Evolutionary conservation across 2,329 filamentous ascomycete genomes (phyloP).

Genomic region (Colletotrichum lentis): DNA sequence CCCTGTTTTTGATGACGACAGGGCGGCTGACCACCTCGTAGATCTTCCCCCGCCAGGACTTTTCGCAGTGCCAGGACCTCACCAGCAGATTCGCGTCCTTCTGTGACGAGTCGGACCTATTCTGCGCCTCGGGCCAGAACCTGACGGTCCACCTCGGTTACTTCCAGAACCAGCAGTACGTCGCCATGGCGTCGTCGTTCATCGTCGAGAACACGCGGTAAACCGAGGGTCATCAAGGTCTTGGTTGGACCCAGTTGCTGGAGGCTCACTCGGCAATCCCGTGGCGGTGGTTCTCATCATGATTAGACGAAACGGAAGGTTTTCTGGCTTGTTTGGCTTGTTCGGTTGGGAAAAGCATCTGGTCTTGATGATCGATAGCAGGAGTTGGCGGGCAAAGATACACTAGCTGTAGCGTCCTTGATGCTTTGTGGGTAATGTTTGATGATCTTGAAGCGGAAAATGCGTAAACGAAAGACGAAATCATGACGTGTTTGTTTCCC

Average conservation of each 20-base stretch:
- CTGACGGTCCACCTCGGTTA: conserved; percentile 31
- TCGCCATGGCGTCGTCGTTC: conserved; percentile 13
- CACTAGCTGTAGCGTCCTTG: conserved; percentile 9
- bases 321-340: background rate
- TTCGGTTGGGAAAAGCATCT: conserved; percentile 6
- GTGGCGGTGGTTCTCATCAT: background rate
- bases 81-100: conserved; percentile 17
- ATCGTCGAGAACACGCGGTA: conserved; percentile 16
- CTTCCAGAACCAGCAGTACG: conserved; percentile 30
- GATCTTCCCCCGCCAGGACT: conserved; percentile 33
- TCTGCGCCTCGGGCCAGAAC: conserved; percentile 34
- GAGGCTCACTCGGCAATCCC: conserved; percentile 14
- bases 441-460: background rate
- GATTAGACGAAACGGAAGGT: background rate
- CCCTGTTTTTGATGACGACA: fast-evolving
- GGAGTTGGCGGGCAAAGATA: conserved; percentile 12
- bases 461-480: background rate
- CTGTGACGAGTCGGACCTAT: conserved; percentile 31
- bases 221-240: background rate
- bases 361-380: conserved; percentile 29
- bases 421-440: background rate
- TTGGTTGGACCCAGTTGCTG: conserved; percentile 20
- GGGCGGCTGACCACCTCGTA: background rate
- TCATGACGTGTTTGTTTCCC: no score
- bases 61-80: conserved; percentile 15